These are phyloP conservation scores for Neofusicoccum umdonicola DNA, from an alignment of 2,329 filamentous ascomycete species.

Conservation along the genomic window DNA sequence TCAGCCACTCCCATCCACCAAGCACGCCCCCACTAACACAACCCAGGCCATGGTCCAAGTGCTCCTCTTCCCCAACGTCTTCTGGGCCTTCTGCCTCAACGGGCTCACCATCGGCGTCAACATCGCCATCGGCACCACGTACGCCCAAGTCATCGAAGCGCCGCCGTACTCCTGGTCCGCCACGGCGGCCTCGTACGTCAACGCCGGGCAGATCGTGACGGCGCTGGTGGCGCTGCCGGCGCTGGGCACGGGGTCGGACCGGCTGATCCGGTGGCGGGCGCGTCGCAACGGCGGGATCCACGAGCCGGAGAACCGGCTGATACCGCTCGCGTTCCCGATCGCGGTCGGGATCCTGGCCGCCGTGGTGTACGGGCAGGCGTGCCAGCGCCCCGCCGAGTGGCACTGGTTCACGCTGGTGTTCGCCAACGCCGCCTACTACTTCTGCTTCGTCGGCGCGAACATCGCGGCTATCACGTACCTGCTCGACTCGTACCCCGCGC, in stretches of 20 bases:
- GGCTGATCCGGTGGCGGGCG: slow-evolving; percentile 36
- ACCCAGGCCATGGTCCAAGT: slow-evolving; percentile 27
- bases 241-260: slow-evolving; percentile 41
- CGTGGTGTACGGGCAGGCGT: slow-evolving; percentile 40
- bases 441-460: slow-evolving; percentile 43
- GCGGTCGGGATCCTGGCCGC: slow-evolving; percentile 38
- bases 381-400: slow-evolving; percentile 32
- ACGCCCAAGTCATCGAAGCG: slow-evolving; percentile 35
- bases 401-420: slow-evolving; percentile 38
- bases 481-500: slow-evolving; percentile 45
- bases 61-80: slow-evolving; percentile 34
- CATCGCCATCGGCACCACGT: slow-evolving; percentile 45
- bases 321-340: slow-evolving; percentile 38
- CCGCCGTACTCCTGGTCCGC: slow-evolving; percentile 41
- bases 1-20: background rate
- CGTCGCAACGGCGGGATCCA: slow-evolving; percentile 40
- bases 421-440: slow-evolving; percentile 32
- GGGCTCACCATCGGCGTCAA: slow-evolving; percentile 42
- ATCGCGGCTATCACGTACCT: slow-evolving; percentile 47
- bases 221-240: slow-evolving; percentile 40
- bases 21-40: background rate
- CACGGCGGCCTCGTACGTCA: slow-evolving; percentile 36
- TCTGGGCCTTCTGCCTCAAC: slow-evolving; percentile 43
- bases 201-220: slow-evolving; percentile 41
- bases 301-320: slow-evolving; percentile 41